Percentiles rank a stretch among this genome's conserved stretches.
Evolutionary conservation across 2,329 filamentous ascomycete genomes (phyloP).

Genomic region (Septoria linicola): DNA sequence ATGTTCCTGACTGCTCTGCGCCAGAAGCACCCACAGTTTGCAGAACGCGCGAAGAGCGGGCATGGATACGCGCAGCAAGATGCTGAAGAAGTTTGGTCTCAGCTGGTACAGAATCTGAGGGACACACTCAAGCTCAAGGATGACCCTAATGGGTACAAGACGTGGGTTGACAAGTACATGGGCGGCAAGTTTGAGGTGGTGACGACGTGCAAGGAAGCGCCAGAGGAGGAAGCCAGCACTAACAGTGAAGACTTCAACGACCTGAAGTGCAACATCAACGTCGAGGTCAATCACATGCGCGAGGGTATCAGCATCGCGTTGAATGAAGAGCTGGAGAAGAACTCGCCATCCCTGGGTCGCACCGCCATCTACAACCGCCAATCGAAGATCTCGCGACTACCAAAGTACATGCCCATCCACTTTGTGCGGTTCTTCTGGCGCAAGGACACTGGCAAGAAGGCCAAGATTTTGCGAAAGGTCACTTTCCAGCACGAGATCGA

Average conservation of each 20-base stretch:
- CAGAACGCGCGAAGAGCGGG: constrained; percentile 78
- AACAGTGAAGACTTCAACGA: constrained; percentile 79
- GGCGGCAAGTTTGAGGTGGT: constrained; percentile 74
- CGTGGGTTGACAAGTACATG: constrained; percentile 79
- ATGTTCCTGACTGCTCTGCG: constrained; percentile 81
- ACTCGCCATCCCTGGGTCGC: constrained; percentile 71
- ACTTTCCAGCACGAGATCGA: constrained; percentile 93
- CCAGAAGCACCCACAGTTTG: constrained; percentile 83
- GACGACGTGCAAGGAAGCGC: constrained; percentile 81
- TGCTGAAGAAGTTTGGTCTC: constrained; percentile 96
- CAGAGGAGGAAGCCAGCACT: constrained; percentile 67
- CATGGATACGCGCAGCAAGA: constrained; percentile 95
- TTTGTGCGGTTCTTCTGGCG: constrained; percentile 99
- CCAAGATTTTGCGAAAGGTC: constrained; percentile 99
- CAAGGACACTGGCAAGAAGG: constrained; percentile 91
- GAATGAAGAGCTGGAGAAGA: constrained; percentile 88
- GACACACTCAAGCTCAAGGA: constrained; percentile 71
- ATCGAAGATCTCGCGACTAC: constrained; percentile 83
- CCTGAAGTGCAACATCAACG: constrained; percentile 92
- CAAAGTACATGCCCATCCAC: constrained; percentile 94
- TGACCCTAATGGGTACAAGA: constrained; percentile 58
- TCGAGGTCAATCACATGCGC: constrained; percentile 80
- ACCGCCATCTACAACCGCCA: constrained; percentile 86
- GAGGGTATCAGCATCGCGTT: constrained; percentile 83
- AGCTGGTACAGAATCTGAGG: constrained; percentile 81